Evolutionary conservation across 116 monocot species (phyloP), one percentile per base, ranked within the genome.

Genomic region (Posidonia oceanica): DNA sequence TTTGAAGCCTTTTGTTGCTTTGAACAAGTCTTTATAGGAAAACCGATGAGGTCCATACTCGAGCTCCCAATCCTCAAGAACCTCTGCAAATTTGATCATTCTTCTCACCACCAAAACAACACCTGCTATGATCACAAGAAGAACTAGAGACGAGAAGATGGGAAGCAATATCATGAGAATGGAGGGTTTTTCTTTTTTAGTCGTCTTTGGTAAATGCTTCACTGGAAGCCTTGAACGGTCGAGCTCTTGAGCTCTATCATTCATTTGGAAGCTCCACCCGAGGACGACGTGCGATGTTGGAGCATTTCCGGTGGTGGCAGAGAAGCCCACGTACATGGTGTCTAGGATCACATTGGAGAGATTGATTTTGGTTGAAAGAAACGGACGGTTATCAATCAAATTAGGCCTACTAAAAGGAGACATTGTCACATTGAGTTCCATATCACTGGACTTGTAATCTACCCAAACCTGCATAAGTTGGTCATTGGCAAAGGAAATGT

Each of bases 11-110:
- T 68, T 63, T 4, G 86, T 82, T 5, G 86, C 86, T 17, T 7
- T 36, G 71, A 72, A 76, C 7, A 86, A 66, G 3, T 78, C 80
- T 64, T 59, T 71, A 68, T 86, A 86, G 3, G 56, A 59, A 64
- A 80, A 74, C 42, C 86, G 48, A 7, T 74, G 74, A 12, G 72
- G 80, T 8, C 75, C 69, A 55, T 78, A 79, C 14, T 83, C 78
- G 3, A 66, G 2, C 67, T 87, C 87, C 87, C 84, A 84, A 23
- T 81, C 87, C 56, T 87, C 87, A 3, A 78, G 15, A 52, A 74
- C 29, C 69, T 87, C 83, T 21, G 66, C 64, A 44, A 64, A 81
- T 48, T 77, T 81, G 5, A 36, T 51, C 52, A 15, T 73, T 58
- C 65, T 69, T n/a, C 22, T 52, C 54, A 52, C 38, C 14, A 42